Percentiles rank a stretch among this genome's conserved stretches.
These are phyloP conservation scores for Phialocephala sp. DNA, from an alignment of 2,329 filamentous ascomycete species.

Conservation along the genomic window DNA sequence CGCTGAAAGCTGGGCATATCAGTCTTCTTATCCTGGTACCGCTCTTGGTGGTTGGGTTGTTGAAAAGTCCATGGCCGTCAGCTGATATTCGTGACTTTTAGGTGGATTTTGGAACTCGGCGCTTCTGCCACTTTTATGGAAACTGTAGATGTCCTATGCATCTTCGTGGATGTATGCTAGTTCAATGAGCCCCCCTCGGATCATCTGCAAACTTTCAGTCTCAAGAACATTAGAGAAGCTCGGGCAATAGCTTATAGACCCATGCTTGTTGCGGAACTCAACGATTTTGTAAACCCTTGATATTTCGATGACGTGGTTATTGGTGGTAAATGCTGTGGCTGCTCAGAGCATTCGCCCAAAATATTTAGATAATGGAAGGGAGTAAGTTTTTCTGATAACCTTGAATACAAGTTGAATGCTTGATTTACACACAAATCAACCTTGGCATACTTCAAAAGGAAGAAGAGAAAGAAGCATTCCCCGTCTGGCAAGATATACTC, in stretches of 20 bases:
- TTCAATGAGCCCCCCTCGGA: constrained; percentile 29
- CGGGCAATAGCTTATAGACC: no score
- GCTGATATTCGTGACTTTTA: background rate
- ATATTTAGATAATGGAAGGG: constrained; percentile 36
- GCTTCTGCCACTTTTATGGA: constrained; percentile 4
- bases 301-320: constrained; percentile 15
- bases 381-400: constrained; percentile 20
- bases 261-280: no score
- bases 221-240: constrained; percentile 30
- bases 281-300: constrained; percentile 13
- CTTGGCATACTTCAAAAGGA: background rate
- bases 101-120: background rate
- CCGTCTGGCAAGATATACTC: background rate
- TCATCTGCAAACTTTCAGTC: constrained; percentile 26
- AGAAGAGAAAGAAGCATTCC: background rate
- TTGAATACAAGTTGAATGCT: background rate
- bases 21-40: constrained; percentile 38
- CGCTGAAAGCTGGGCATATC: constrained; percentile 41
- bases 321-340: constrained; percentile 26
- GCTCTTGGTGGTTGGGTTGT: no score
- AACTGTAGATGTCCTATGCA: no score
- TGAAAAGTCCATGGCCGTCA: constrained; percentile 13
- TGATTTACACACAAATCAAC: background rate
- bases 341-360: constrained; percentile 37
- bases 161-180: constrained; percentile 38